Conservation (phyloP, 257 asterid species). For the Scutellaria barbata region DNA sequence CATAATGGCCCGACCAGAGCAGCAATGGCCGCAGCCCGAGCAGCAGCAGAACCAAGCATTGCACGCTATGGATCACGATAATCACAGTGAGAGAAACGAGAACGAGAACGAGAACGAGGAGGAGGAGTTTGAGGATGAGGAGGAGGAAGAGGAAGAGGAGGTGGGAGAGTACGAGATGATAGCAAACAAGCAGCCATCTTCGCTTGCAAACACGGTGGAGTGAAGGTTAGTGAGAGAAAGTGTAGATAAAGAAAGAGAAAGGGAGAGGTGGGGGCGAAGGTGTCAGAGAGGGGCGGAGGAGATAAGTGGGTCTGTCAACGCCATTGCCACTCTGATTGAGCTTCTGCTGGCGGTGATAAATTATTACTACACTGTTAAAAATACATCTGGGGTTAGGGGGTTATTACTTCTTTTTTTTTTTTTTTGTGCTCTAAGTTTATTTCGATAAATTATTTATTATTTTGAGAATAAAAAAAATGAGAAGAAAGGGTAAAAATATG, state of each 20-base stretch:
- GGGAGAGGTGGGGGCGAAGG: not conserved
- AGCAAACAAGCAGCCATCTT: conserved; percentile 55
- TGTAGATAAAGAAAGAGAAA: conserved; percentile 7
- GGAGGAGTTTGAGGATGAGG: conserved; percentile 48
- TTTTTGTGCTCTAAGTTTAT: conserved; percentile 34
- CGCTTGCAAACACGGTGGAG: conserved; percentile 52
- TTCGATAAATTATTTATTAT: conserved; percentile 58
- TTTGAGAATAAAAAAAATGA: conserved; percentile 51
- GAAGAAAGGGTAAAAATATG: conserved; percentile 28
- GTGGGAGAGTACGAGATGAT: conserved; percentile 66
- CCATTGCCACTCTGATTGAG: conserved; percentile 40
- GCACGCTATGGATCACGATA: conserved; percentile 45
- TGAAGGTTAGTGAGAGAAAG: conserved; percentile 15
- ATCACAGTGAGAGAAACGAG: conserved; percentile 22
- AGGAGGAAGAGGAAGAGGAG: conserved; percentile 57
- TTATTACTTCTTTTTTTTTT: not conserved
- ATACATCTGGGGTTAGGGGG: not conserved
- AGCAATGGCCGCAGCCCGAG: conserved; percentile 78
- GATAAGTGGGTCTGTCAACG: conserved; percentile 37
- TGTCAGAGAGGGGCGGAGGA: conserved; percentile 27
- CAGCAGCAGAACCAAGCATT: conserved; percentile 30
- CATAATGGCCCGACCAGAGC: conserved; percentile 93
- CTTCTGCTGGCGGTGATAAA: conserved; percentile 30
- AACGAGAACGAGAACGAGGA: conserved; percentile 31
- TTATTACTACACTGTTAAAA: conserved; percentile 27